A percentile compares a stretch with the other conserved stretches of the same genome.
These are phyloP conservation scores for Cutaneotrichosporon sp. DNA, from an alignment of 1,284 basidiomycete species.

Conservation along the genomic window DNA sequence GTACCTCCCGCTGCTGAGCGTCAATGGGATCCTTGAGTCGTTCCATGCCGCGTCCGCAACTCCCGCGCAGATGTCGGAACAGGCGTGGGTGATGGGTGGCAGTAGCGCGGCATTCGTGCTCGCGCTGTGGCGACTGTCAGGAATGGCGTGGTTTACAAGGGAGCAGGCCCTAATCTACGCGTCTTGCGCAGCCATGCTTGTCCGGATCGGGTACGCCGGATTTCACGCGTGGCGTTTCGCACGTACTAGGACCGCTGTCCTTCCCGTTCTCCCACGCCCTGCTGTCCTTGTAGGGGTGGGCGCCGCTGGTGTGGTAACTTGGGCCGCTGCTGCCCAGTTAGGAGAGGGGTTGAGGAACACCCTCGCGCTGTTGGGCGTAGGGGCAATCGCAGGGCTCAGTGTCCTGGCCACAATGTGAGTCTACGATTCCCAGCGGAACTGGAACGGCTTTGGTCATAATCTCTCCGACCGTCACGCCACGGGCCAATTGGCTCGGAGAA, in stretches of 20 bases:
- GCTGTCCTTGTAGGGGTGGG: conserved; percentile 8
- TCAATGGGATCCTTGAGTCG: conserved; percentile 86
- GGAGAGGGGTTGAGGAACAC: conserved; percentile 7
- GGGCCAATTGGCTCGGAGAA: not conserved
- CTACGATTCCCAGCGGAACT: not conserved
- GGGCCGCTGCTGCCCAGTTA: conserved; percentile 5
- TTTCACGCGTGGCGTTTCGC: conserved; percentile 29
- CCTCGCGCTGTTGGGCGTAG: conserved; percentile 27
- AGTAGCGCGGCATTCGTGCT: conserved; percentile 36
- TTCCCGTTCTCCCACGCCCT: conserved; percentile 8
- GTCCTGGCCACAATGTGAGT: conserved; percentile 40
- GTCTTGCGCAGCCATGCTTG: conserved; percentile 50
- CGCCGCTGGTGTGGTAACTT: conserved; percentile 1
- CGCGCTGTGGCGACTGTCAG: conserved; percentile 21
- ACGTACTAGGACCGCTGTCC: not conserved
- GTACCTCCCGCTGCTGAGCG: conserved; percentile 81
- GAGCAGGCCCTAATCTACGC: conserved; percentile 71
- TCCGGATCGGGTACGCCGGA: conserved; percentile 41
- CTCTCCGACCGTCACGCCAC: no score
- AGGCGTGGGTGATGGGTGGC: conserved; percentile 44
- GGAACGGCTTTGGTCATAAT: not conserved
- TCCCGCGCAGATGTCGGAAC: conserved; percentile 36
- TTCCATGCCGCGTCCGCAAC: conserved; percentile 75
- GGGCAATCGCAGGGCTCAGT: conserved; percentile 32
- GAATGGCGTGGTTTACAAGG: conserved; percentile 11